A percentile compares a stretch with the other conserved stretches of the same genome.
phyloP scores from a whole-genome alignment of 2,329 filamentous ascomycete species.

The Fusarium torreyae region DNA sequence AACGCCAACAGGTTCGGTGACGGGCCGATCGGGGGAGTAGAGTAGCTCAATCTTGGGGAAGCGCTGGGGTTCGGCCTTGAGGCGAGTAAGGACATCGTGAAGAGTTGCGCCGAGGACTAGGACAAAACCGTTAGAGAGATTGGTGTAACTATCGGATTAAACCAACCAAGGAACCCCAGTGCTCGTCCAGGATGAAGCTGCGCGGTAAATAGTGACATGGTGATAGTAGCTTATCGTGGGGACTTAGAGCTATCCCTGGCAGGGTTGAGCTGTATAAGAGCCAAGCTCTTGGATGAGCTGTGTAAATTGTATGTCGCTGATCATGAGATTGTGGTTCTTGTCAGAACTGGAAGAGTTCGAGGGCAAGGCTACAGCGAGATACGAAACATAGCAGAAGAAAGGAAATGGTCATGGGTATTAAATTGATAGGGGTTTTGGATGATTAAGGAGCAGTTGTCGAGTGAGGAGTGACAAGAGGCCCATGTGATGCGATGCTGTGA shows the following conservation, averaged over 20 bases:
- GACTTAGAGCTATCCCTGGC: constrained; percentile 38
- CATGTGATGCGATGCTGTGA: constrained; percentile 45
- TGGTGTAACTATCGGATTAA: constrained; percentile 12
- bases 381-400: not conserved
- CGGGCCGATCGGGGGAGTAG: constrained; percentile 82
- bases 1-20: constrained; percentile 81
- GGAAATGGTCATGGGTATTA: constrained; percentile 40
- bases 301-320: constrained; percentile 7
- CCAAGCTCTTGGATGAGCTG: constrained; percentile 31
- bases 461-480: constrained; percentile 40
- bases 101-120: constrained; percentile 90
- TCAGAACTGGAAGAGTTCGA: not conserved
- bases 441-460: constrained; percentile 9
- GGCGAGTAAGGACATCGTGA: constrained; percentile 87
- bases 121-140: not conserved
- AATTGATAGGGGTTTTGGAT: not conserved
- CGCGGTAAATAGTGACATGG: constrained; percentile 68
- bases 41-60: constrained; percentile 88
- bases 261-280: constrained; percentile 42
- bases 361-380: not conserved
- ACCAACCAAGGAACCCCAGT: constrained; percentile 71
- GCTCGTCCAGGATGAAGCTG: constrained; percentile 77
- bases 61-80: constrained; percentile 87
- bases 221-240: constrained; percentile 32
- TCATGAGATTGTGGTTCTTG: constrained; percentile 24